A percentile compares a stretch with the other conserved stretches of the same genome.
These are phyloP conservation scores for Darksidea phi DNA, from an alignment of 495 filamentous ascomycete genomes.

Conservation along the genomic window DNA sequence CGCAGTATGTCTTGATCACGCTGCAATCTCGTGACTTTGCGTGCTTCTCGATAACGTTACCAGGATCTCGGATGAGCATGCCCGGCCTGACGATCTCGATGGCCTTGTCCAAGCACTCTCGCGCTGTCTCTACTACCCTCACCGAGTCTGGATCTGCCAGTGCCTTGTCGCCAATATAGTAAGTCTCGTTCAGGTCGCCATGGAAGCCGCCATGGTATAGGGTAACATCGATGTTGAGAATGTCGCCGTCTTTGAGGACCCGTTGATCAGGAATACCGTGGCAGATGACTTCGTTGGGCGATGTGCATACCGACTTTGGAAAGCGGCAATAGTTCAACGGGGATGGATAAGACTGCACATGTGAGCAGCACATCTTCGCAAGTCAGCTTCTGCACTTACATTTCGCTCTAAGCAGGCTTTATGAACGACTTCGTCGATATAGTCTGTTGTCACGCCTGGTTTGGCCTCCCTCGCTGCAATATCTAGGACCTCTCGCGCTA, in stretches of 20 bases:
- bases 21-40: slow-evolving; percentile 43
- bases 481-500: slow-evolving; percentile 91
- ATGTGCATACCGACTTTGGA: slow-evolving; percentile 97
- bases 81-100: slow-evolving; percentile 49
- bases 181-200: slow-evolving; percentile 48
- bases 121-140: slow-evolving; percentile 44
- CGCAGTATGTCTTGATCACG: slow-evolving; percentile 48
- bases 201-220: slow-evolving; percentile 49
- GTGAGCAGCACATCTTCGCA: slow-evolving; percentile 4
- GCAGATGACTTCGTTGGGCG: slow-evolving; percentile 87
- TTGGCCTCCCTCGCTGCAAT: slow-evolving; percentile 75
- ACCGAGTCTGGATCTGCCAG: slow-evolving; percentile 43
- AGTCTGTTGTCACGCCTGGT: slow-evolving; percentile 92
- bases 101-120: slow-evolving; percentile 44
- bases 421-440: slow-evolving; percentile 94
- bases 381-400: slow-evolving; percentile 52
- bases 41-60: slow-evolving; percentile 46
- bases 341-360: slow-evolving; percentile 81
- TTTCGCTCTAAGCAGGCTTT: slow-evolving; percentile 91
- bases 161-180: slow-evolving; percentile 46
- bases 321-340: slow-evolving; percentile 95
- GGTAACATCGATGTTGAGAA: slow-evolving; percentile 48
- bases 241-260: slow-evolving; percentile 45
- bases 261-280: slow-evolving; percentile 49
- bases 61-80: slow-evolving; percentile 45